These are phyloP conservation scores for Neopestalotiopsis sp. DNA, from an alignment of 2,329 filamentous ascomycete genomes.

Conservation along the genomic window DNA sequence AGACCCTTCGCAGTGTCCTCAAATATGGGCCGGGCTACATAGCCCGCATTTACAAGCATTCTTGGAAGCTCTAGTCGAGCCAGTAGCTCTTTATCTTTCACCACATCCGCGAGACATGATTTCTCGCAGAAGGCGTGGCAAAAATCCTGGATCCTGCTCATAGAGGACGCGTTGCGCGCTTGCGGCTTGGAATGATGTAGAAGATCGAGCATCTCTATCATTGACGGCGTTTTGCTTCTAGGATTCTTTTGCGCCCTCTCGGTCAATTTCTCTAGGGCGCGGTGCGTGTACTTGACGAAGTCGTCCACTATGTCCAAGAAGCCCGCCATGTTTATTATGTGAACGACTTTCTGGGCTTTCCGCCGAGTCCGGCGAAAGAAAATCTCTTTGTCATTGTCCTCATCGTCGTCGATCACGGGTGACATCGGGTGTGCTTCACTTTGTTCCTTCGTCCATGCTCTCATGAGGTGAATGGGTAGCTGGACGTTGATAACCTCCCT, in stretches of 20 bases:
- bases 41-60: neutral
- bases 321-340: neutral
- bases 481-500: neutral
- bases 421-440: neutral
- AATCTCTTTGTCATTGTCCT: neutral
- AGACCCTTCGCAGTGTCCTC: neutral
- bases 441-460: neutral
- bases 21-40: neutral
- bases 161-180: neutral
- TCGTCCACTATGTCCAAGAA: neutral
- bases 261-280: neutral
- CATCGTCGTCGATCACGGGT: neutral
- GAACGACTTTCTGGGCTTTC: neutral
- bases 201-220: neutral
- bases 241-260: neutral
- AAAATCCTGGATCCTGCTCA: neutral
- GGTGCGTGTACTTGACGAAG: neutral
- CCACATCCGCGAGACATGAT: neutral
- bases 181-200: neutral
- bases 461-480: neutral
- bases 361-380: neutral
- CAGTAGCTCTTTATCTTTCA: neutral
- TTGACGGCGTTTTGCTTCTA: neutral
- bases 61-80: neutral
- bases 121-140: neutral